phyloP scores from a whole-genome alignment of 2,329 filamentous ascomycete species.

The Alternaria incomplexa region DNA sequence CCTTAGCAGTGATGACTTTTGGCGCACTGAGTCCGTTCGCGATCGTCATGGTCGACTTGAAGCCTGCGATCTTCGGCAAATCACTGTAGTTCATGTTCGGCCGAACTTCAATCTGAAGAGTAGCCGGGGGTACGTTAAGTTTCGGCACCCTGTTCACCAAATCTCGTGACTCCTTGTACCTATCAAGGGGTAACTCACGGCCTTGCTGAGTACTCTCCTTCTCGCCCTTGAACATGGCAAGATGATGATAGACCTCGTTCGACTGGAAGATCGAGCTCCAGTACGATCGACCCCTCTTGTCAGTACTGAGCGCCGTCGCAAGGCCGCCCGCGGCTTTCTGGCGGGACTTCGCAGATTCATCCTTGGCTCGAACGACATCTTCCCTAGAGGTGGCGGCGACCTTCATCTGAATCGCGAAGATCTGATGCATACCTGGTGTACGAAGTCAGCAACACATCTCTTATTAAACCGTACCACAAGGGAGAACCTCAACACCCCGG shows the following conservation, averaged over 20 bases:
- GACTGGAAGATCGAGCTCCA: conserved; percentile 78
- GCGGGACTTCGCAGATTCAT: conserved; percentile 75
- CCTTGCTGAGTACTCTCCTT: conserved; percentile 69
- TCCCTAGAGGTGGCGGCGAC: conserved; percentile 63
- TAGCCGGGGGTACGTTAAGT: conserved; percentile 82
- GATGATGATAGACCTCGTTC: conserved; percentile 67
- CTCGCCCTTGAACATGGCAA: conserved; percentile 70
- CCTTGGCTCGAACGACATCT: conserved; percentile 64
- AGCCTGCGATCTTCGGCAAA: conserved; percentile 74
- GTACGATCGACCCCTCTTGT: conserved; percentile 60
- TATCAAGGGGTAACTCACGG: conserved; percentile 67
- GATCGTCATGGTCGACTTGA: conserved; percentile 79
- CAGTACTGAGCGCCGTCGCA: conserved; percentile 63
- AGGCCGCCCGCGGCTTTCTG: conserved; percentile 75
- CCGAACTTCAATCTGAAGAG: conserved; percentile 80
- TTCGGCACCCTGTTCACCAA: conserved; percentile 68
- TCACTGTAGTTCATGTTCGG: conserved; percentile 75
- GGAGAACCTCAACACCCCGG: neutral
- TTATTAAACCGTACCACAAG: accelerated
- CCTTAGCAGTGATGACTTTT: conserved; percentile 86
- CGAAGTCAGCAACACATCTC: neutral
- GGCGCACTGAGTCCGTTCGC: conserved; percentile 90
- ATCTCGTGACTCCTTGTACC: conserved; percentile 66
- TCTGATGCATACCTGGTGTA: conserved; percentile 78
- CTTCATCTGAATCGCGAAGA: conserved; percentile 69